Percentiles rank a stretch among this genome's conserved stretches.
Evolutionary conservation across 1,139 yeast species (phyloP).

Genomic region (Yamadazyma blattariae): DNA sequence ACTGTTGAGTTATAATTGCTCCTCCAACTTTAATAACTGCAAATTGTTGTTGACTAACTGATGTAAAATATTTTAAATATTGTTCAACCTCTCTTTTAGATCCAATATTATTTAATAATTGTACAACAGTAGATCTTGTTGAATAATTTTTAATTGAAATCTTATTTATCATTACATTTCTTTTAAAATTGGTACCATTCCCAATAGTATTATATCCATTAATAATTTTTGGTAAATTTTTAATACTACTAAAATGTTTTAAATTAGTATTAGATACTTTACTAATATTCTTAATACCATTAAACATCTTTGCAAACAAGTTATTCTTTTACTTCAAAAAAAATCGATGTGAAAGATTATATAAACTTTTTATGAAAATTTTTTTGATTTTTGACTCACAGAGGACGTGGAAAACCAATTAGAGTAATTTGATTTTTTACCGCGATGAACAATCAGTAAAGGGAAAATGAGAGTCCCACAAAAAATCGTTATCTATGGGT

Average conservation of each 20-base stretch:
- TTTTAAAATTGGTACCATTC: background rate
- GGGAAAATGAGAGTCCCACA: background rate
- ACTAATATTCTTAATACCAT: too few species aligned
- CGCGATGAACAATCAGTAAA: constrained; percentile 42
- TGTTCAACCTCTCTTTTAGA: constrained; percentile 98
- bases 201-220: constrained; percentile 88
- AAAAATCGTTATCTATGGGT: background rate
- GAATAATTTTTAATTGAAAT: constrained; percentile 36
- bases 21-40: constrained; percentile 99
- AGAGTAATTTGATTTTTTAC: constrained; percentile 22
- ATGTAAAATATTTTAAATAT: constrained; percentile 91
- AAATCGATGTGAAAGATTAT: too few species aligned
- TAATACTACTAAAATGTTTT: too few species aligned
- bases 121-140: constrained; percentile 93
- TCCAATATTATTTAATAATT: constrained; percentile 89
- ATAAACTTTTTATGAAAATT: constrained; percentile 10
- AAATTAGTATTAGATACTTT: too few species aligned
- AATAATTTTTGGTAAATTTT: constrained; percentile 22
- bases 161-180: background rate
- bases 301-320: too few species aligned
- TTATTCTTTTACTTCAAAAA: too few species aligned
- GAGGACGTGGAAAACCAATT: constrained; percentile 28
- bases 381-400: constrained; percentile 21
- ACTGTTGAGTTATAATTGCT: constrained; percentile 92
- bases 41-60: constrained; percentile 92